phyloP scores from a whole-genome alignment of 305 asterid species.

The Euphrasia arctica region DNA sequence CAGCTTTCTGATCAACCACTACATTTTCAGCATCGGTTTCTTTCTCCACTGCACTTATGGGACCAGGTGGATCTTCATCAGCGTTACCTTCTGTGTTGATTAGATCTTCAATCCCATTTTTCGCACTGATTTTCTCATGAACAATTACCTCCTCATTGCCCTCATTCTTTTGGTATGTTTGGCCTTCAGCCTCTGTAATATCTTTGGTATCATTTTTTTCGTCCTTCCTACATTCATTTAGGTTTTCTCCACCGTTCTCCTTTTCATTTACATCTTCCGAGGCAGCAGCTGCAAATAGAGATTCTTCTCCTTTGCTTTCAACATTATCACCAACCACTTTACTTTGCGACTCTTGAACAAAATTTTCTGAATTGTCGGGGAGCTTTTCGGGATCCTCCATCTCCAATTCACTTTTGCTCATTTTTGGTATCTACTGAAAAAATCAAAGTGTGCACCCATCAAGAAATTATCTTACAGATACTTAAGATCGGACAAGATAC shows the following conservation, averaged over 20 bases:
- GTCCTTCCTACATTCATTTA: constrained; percentile 24
- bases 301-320: constrained; percentile 30
- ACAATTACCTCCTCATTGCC: constrained; percentile 23
- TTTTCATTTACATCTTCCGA: constrained; percentile 27
- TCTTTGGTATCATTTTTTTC: constrained; percentile 22
- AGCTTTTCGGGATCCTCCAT: constrained; percentile 53
- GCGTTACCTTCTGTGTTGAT: constrained; percentile 14
- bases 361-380: constrained; percentile 27
- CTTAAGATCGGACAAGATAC: constrained; percentile 11
- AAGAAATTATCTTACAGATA: constrained; percentile 20
- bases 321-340: constrained; percentile 29
- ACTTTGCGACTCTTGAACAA: constrained; percentile 29
- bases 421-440: constrained; percentile 36
- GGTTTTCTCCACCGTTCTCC: constrained; percentile 31
- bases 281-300: constrained; percentile 29
- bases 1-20: constrained; percentile 28
- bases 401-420: constrained; percentile 59
- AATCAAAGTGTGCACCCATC: constrained; percentile 16
- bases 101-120: constrained; percentile 26
- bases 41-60: constrained; percentile 28
- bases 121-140: constrained; percentile 15
- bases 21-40: constrained; percentile 26
- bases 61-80: constrained; percentile 33
- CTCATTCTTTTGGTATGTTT: constrained; percentile 30
- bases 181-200: constrained; percentile 30